Evolutionary conservation across 371 early-diverging fungal genomes (phyloP).

Genomic region (Blakeslea trispora): DNA sequence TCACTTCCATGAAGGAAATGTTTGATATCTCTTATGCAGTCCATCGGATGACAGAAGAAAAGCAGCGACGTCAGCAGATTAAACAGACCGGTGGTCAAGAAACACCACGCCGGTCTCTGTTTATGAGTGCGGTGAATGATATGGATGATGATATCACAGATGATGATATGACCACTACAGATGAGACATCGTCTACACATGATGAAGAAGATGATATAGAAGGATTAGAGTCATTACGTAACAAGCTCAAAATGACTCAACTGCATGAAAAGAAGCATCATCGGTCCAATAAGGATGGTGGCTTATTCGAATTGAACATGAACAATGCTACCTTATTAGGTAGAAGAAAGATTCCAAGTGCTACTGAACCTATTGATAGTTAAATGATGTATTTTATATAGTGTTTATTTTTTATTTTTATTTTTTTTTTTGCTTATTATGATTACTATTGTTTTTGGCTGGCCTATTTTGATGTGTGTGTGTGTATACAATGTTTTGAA

Average conservation of each 20-base stretch:
- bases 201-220: no score
- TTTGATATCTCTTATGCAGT: conserved; percentile 67
- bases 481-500: no score
- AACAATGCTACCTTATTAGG: conserved; percentile 59
- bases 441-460: no score
- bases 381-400: conserved; percentile 4
- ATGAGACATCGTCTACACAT: conserved; percentile 22
- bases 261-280: conserved; percentile 18
- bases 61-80: conserved; percentile 34
- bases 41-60: conserved; percentile 65
- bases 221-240: conserved; percentile 6
- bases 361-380: conserved; percentile 12
- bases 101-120: conserved; percentile 5
- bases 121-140: conserved; percentile 21
- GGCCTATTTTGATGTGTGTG: no score
- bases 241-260: conserved; percentile 10
- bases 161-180: conserved; percentile 21
- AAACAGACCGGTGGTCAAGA: conserved; percentile 1
- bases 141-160: conserved; percentile 27
- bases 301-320: conserved; percentile 55
- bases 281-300: conserved; percentile 9
- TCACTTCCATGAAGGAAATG: conserved; percentile 60
- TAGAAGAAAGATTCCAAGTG: conserved; percentile 45
- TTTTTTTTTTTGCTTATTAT: conserved; percentile 4
- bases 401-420: no score